A percentile compares a stretch with the other conserved stretches of the same genome.
phyloP scores from a whole-genome alignment of 495 filamentous ascomycete genomes.

The Entonaema liquescens region DNA sequence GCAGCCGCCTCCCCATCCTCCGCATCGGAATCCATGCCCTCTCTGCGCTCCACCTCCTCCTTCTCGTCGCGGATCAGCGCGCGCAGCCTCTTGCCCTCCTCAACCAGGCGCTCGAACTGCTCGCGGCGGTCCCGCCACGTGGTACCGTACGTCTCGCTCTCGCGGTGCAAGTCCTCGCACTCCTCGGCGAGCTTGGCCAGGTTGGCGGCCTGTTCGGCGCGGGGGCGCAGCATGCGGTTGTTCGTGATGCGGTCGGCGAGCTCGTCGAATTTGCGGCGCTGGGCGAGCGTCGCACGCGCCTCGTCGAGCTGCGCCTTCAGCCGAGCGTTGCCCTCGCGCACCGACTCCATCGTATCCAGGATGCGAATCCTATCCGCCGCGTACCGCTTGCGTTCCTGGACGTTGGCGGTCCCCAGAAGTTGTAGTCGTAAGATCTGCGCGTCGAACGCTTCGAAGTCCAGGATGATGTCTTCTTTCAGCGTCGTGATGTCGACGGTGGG shows the following conservation, averaged over 20 bases:
- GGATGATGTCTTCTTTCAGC: conserved; percentile 81
- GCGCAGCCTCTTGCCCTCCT: conserved; percentile 86
- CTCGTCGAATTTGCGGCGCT: conserved; percentile 87
- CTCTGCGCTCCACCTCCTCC: conserved; percentile 76
- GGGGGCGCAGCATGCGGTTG: conserved; percentile 77
- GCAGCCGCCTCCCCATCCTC: conserved; percentile 66
- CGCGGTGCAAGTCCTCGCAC: conserved; percentile 84
- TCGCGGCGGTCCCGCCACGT: conserved; percentile 88
- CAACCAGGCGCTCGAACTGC: conserved; percentile 90
- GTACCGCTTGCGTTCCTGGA: conserved; percentile 85
- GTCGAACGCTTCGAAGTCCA: conserved; percentile 93
- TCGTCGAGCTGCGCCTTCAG: conserved; percentile 77
- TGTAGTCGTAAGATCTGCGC: conserved; percentile 82
- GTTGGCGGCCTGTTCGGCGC: conserved; percentile 82
- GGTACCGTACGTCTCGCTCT: conserved; percentile 79
- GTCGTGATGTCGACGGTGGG: conserved; percentile 58
- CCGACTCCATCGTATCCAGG: conserved; percentile 73
- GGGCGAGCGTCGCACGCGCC: conserved; percentile 75
- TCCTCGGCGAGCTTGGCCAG: conserved; percentile 84
- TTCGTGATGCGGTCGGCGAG: conserved; percentile 85
- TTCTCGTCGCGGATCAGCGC: conserved; percentile 93
- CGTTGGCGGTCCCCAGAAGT: conserved; percentile 83
- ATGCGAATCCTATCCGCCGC: conserved; percentile 81
- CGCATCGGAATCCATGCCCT: conserved; percentile 86
- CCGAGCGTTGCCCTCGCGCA: conserved; percentile 76